Evolutionary conservation across 257 asterid species (phyloP), one percentile per base, ranked within the genome.

Genomic region (Haberlea rhodopensis): DNA sequence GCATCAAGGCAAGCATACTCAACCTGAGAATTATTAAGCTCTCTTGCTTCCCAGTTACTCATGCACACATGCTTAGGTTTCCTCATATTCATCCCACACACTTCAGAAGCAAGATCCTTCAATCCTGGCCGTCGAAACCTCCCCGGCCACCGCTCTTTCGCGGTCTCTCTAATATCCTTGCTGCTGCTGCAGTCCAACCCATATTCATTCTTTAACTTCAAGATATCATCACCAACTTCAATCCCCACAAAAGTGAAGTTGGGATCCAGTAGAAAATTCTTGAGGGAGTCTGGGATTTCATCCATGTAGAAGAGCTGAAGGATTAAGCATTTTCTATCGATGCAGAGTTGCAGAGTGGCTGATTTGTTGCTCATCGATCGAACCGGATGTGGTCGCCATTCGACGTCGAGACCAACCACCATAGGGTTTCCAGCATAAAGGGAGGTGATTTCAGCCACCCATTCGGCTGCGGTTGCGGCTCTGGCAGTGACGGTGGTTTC

Each of bases 1-100:
- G 95, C 96, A 76, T 89, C 92, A 45, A 82, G 65, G 52, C 92
- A 86, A 1, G 85, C 94, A 77, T 86, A 89, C 69, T 84, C 86
- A 63, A 89, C 65, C 15, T 86, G 90, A 1, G 34, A 27, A 0
- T 62, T 65, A 54, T 5, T 81, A 0, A 86, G 81, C 63, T 49
- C 80, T 16, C 90, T 78, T 1, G 82, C 82, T 71, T 87, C 84
- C 95, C 95, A 89, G 43, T 89, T 76, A 19, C 97, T 89, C 80
- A 3, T 25, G 57, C 82, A 64, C 24, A 85, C 77, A 49, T 80
- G 80, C 73, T 56, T 24, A 1, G 97, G 90, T 58, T 90, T 90
- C 45, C n/a, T 10, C 91, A 90, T 79, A 2, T 27, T 0, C 16
- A 90, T 70, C 58, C 87, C 80, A 5, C 78, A 73, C 2, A 90